These are phyloP conservation scores for Neurospora sp. DNA, from an alignment of 2,329 filamentous ascomycete genomes.

Conservation along the genomic window DNA sequence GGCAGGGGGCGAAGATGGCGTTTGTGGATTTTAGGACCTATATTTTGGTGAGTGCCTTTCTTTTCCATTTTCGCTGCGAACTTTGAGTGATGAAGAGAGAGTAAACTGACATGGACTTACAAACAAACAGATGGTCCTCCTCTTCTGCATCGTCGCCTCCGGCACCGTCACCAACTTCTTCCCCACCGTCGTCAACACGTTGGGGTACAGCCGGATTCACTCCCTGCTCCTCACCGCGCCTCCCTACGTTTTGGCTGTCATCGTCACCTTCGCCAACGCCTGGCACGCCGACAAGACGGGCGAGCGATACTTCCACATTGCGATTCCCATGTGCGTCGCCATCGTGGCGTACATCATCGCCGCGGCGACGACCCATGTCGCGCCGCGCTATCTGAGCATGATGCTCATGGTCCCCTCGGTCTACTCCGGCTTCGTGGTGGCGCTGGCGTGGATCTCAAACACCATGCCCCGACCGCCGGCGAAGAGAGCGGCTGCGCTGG, in stretches of 20 bases:
- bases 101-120: background rate
- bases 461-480: constrained; percentile 65
- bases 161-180: constrained; percentile 59
- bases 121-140: constrained; percentile 31
- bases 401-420: constrained; percentile 60
- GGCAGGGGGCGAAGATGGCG: constrained; percentile 43
- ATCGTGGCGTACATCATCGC: constrained; percentile 58
- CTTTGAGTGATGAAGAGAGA: too few species aligned
- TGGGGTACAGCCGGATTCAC: constrained; percentile 50
- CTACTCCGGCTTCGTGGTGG: constrained; percentile 58
- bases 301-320: constrained; percentile 61
- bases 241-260: constrained; percentile 52
- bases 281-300: constrained; percentile 63
- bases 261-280: constrained; percentile 54
- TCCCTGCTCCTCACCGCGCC: constrained; percentile 56
- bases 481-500: constrained; percentile 59
- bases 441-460: constrained; percentile 65
- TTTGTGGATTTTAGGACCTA: constrained; percentile 51
- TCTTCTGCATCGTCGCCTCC: constrained; percentile 44
- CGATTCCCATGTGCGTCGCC: constrained; percentile 49
- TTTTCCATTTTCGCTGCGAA: too few species aligned
- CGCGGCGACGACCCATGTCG: constrained; percentile 49
- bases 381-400: constrained; percentile 58
- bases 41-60: constrained; percentile 33
- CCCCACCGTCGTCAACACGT: constrained; percentile 58